Conservation (phyloP, 805 yeast genomes). For the Metschnikowia proteae region DNA sequence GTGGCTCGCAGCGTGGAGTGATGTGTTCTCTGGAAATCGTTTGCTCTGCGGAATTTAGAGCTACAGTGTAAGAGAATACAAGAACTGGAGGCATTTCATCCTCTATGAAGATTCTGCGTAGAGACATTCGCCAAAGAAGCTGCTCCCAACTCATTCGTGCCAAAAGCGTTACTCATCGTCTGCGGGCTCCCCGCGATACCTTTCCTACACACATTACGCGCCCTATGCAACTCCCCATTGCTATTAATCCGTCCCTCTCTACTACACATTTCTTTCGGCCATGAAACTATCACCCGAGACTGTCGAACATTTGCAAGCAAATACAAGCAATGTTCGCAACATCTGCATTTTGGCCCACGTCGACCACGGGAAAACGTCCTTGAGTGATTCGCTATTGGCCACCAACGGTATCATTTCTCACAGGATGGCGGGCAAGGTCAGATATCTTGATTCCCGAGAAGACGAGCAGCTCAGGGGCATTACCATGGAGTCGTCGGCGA, state of each 20-base stretch:
- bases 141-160: no score
- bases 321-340: constrained; percentile 72
- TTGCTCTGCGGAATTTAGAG: no score
- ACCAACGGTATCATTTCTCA: constrained; percentile 96
- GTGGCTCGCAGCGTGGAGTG: no score
- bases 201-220: constrained; percentile 2
- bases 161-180: background rate
- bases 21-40: no score
- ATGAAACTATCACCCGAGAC: constrained; percentile 64
- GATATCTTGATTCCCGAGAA: constrained; percentile 88
- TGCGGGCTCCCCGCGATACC: background rate
- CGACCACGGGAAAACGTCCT: constrained; percentile 96
- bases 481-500: constrained; percentile 96
- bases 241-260: background rate
- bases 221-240: background rate
- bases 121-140: no score
- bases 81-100: no score
- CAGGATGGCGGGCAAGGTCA: constrained; percentile 89
- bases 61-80: no score
- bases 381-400: constrained; percentile 88
- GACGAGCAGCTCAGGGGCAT: constrained; percentile 96
- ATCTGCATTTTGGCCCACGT: constrained; percentile 97
- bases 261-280: background rate
- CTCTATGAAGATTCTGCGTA: no score
- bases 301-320: constrained; percentile 61